phyloP scores from a whole-genome alignment of 768 basidiomycete species.

The Collybiopsis confluens region DNA sequence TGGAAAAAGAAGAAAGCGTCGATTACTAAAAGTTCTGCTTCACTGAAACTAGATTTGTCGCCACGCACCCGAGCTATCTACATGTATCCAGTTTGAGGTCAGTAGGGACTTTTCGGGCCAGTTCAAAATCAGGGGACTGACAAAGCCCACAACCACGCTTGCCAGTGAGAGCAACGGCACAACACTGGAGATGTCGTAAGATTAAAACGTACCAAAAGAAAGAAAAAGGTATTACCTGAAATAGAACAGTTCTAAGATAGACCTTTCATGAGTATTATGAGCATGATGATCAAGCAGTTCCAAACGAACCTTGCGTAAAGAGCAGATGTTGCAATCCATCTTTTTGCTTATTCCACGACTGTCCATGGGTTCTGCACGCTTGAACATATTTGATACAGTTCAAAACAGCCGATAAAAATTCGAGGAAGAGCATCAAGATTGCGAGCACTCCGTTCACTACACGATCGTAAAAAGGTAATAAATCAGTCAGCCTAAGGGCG shows the following conservation, averaged over 20 bases:
- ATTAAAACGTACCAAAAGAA: neutral
- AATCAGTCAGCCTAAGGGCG: too few relatives aligned
- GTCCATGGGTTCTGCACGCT: constrained; percentile 10
- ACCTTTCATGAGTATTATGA: too few relatives aligned
- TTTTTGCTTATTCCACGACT: constrained; percentile 3
- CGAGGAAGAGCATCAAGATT: constrained; percentile 17
- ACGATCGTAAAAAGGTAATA: neutral
- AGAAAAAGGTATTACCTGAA: neutral
- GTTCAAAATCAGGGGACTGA: neutral
- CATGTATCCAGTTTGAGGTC: neutral
- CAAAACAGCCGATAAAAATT: constrained; percentile 11
- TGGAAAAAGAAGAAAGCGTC: constrained; percentile 5
- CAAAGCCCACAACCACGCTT: constrained; percentile 5
- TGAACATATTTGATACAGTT: constrained; percentile 15
- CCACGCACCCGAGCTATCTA: constrained; percentile 19
- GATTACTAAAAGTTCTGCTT: neutral
- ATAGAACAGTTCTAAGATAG: neutral
- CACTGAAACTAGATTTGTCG: too few relatives aligned
- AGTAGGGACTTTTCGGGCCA: neutral
- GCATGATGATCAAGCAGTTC: too few relatives aligned
- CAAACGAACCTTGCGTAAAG: constrained; percentile 4
- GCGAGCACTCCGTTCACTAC: constrained; percentile 15
- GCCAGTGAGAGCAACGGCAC: constrained; percentile 5
- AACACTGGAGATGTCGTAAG: neutral
- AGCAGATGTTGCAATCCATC: constrained; percentile 1